Conservation (phyloP, 306 rosid species). For the Styphnolobium japonicum region DNA sequence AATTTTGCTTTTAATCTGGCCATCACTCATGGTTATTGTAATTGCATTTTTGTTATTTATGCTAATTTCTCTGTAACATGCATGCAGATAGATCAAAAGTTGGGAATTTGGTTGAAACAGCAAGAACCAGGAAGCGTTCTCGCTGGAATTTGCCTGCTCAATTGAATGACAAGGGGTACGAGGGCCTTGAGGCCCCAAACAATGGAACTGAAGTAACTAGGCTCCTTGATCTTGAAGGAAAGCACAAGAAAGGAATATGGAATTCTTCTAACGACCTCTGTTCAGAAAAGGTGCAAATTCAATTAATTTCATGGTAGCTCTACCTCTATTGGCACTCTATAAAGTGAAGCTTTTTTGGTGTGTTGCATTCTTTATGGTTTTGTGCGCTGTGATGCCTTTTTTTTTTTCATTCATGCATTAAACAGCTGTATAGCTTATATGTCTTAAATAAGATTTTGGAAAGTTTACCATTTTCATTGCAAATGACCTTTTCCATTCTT, state of each 20-base stretch:
- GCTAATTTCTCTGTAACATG: not conserved
- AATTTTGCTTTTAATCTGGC: conserved; percentile 7
- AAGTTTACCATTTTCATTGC: conserved; percentile 4
- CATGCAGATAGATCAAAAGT: conserved; percentile 43
- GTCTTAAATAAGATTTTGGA: not conserved
- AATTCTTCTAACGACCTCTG: conserved; percentile 32
- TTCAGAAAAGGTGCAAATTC: conserved; percentile 54
- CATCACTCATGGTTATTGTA: not conserved
- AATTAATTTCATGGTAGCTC: conserved; percentile 2
- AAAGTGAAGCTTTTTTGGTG: not conserved
- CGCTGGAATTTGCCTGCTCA: conserved; percentile 70
- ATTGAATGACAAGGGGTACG: conserved; percentile 37
- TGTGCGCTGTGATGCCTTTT: not conserved
- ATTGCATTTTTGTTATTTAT: conserved; percentile 16
- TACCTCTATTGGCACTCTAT: not conserved
- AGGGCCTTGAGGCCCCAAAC: conserved; percentile 23
- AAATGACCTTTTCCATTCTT: conserved; percentile 7
- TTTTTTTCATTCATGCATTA: not conserved
- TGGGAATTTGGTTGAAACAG: conserved; percentile 44
- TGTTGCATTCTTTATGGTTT: not conserved
- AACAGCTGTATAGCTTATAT: not conserved
- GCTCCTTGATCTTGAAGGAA: conserved; percentile 47
- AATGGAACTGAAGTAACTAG: conserved; percentile 41
- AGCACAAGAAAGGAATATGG: conserved; percentile 51
- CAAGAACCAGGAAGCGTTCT: conserved; percentile 64